Evolutionary conservation across 495 filamentous ascomycete species (phyloP), one percentile per base, ranked within the genome.

Genomic region (Amorphotheca resinae): DNA sequence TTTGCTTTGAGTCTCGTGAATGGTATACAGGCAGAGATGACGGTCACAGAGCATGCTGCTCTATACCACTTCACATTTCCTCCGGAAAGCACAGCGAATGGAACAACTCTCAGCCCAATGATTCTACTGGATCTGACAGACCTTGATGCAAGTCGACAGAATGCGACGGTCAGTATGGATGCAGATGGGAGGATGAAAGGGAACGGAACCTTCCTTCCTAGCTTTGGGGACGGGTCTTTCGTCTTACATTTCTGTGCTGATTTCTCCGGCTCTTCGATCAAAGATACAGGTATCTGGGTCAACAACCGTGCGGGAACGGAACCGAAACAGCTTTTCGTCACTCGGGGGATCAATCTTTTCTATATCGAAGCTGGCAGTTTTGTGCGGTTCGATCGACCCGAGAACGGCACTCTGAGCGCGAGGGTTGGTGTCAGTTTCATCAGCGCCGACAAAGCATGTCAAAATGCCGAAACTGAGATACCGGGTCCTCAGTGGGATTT

Each of bases 351-450:
- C 34, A 76, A 79, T 42, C 61, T 68, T 1, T 77, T 77, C 45
- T 77, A 78, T 32, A 56, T 80, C 1, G 79, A 77, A 7, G 76
- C 72, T 0, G 81, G 81, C n/a, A 73, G 70, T 9, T 87, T 78
- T 57, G 65, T 68, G 5, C 61, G 68, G 21, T 76, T 83, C 42
- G 31, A 71, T 22, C 40, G 54, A 0, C 62, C 68, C 0, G 21
- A 9, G 4, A 59, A 65, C 30, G 62, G 64, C 3, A 63, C 64
- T 0, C 66, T 82, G 8, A 50, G 71, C 1, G 80, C 69, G 12
- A 67, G 82, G n/a, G 76, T 80, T 6, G 81, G 79, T 0, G 62
- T 82, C 2, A 84, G 80, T 52, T 84, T 82, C 57, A 73, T 85
- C 41, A 79, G 72, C 48, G 59, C 68, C 5, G 65, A 70, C 0